phyloP scores from a whole-genome alignment of 2,329 filamentous ascomycete species.

The Penicillium concentricum region DNA sequence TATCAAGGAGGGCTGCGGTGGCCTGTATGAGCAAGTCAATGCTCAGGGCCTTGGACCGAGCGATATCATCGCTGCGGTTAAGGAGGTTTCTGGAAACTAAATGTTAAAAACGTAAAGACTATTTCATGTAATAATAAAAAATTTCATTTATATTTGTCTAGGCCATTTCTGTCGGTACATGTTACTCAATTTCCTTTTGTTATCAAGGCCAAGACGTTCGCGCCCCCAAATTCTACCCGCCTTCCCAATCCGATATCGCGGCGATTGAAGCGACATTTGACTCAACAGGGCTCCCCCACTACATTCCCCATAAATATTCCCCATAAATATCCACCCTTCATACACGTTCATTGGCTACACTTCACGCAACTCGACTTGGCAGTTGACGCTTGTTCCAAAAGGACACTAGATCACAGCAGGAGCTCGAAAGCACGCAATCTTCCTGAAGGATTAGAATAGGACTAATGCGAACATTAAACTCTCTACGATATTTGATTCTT shows the following conservation, averaged over 20 bases:
- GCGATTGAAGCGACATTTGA: not conserved
- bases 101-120: constrained; percentile 1
- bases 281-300: not conserved
- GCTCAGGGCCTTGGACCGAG: constrained; percentile 38
- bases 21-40: constrained; percentile 41
- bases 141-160: not conserved
- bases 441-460: not conserved
- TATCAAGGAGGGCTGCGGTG: constrained; percentile 40
- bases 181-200: not conserved
- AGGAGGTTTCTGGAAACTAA: constrained; percentile 25
- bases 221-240: not conserved
- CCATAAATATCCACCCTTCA: not conserved
- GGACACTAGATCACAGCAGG: not conserved
- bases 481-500: not conserved
- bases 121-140: not conserved
- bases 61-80: constrained; percentile 34
- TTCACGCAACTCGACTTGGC: not conserved
- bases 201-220: not conserved
- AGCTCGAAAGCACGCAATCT: constrained; percentile 6
- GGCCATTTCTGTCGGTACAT: not conserved
- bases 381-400: not conserved
- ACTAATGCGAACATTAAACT: not conserved
- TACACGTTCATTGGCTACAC: not conserved
- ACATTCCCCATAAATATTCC: not conserved
- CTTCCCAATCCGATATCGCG: not conserved